These are phyloP conservation scores for Sporisorium scitamineum DNA, from an alignment of 1,284 basidiomycete genomes.

Conservation along the genomic window DNA sequence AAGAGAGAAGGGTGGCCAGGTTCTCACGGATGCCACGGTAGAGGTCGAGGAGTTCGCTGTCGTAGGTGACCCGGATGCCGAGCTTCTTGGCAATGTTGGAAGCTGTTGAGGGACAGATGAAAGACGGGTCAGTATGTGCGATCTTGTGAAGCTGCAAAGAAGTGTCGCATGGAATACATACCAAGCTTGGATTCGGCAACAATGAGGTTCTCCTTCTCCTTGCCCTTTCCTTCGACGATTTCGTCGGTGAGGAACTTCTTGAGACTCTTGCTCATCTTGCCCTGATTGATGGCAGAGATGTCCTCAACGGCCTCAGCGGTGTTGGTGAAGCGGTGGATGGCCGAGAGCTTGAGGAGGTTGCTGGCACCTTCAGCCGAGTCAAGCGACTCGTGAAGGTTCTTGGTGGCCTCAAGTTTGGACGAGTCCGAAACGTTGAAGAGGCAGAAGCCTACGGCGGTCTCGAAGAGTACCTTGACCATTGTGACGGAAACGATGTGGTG, in stretches of 20 bases:
- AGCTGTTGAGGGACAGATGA: conserved; percentile 16
- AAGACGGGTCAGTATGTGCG: conserved; percentile 5
- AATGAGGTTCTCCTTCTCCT: conserved; percentile 79
- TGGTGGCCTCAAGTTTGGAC: conserved; percentile 82
- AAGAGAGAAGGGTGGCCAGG: conserved; percentile 79
- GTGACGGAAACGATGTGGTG: conserved; percentile 15
- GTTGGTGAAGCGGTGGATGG: conserved; percentile 94
- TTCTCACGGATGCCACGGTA: conserved; percentile 96
- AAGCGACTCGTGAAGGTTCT: conserved; percentile 91
- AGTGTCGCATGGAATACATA: conserved; percentile 70
- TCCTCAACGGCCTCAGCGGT: conserved; percentile 99
- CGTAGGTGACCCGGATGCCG: conserved; percentile 84
- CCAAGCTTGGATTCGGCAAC: conserved; percentile 93
- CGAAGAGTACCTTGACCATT: conserved; percentile 69
- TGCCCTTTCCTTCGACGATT: conserved; percentile 87
- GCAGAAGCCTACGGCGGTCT: conserved; percentile 80
- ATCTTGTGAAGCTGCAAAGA: background rate
- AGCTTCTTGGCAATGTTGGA: conserved; percentile 90
- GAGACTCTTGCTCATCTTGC: conserved; percentile 90
- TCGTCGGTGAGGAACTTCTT: conserved; percentile 93
- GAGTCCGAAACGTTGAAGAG: conserved; percentile 95
- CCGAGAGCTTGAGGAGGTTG: conserved; percentile 85
- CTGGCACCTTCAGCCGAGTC: conserved; percentile 89
- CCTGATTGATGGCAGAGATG: conserved; percentile 89
- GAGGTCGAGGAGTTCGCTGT: conserved; percentile 80